Conservation (phyloP, 2,329 filamentous ascomycete species). For the Blastomyces parvus region DNA sequence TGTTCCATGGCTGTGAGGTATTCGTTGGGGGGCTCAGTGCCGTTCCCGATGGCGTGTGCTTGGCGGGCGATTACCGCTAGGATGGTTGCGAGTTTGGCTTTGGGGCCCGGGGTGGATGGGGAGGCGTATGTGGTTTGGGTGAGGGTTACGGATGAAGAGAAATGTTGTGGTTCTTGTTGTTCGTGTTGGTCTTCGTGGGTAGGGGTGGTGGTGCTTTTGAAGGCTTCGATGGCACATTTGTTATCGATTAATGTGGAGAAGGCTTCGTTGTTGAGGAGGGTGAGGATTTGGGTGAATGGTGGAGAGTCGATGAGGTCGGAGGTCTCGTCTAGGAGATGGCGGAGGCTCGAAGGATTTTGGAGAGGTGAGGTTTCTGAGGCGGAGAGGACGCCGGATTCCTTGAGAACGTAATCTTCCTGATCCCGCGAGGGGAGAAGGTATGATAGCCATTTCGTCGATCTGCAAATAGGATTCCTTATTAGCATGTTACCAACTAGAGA, state of each 20-base stretch:
- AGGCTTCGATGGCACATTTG: conserved; percentile 70
- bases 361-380: conserved; percentile 28
- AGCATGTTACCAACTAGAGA: not conserved
- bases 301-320: conserved; percentile 93
- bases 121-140: conserved; percentile 20
- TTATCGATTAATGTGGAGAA: conserved; percentile 77
- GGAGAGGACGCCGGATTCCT: conserved; percentile 65
- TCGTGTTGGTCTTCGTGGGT: conserved; percentile 33
- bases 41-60: conserved; percentile 78
- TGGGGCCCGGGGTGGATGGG: conserved; percentile 22
- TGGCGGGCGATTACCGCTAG: conserved; percentile 84
- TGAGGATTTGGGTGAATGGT: conserved; percentile 76
- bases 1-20: conserved; percentile 38
- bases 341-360: conserved; percentile 47
- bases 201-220: conserved; percentile 44
- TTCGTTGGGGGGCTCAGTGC: conserved; percentile 40
- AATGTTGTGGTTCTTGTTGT: conserved; percentile 34
- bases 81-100: conserved; percentile 74
- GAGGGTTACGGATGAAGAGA: conserved; percentile 36
- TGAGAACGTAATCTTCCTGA: conserved; percentile 73
- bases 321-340: conserved; percentile 86
- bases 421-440: conserved; percentile 72
- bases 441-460: conserved; percentile 62
- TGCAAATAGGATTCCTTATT: conserved; percentile 18
- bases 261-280: conserved; percentile 72